Percentiles rank a stretch among this genome's conserved stretches.
These are phyloP conservation scores for sunflower (Helianthus annuus) DNA, from an alignment of 129 eudicot species.

Conservation along the genomic window DNA sequence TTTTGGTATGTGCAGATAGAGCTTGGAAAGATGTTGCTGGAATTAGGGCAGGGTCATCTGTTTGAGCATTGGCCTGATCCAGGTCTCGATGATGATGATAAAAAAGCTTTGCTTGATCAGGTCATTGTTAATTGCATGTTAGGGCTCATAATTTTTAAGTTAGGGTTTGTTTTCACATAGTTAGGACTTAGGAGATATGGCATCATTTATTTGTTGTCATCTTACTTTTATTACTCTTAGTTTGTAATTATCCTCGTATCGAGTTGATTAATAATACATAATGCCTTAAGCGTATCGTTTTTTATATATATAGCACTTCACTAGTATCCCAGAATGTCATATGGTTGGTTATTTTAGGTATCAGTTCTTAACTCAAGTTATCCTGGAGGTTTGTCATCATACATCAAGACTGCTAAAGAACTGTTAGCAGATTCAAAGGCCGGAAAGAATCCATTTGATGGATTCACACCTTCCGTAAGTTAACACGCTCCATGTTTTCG, in stretches of 20 bases:
- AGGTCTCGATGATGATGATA: conserved; percentile 77
- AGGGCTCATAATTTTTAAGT: background rate
- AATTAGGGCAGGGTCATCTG: conserved; percentile 74
- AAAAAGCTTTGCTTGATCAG: conserved; percentile 70
- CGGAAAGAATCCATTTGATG: conserved; percentile 97
- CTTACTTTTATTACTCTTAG: no score
- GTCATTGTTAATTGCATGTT: conserved; percentile 31
- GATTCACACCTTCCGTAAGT: conserved; percentile 98
- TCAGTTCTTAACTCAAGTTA: conserved; percentile 79
- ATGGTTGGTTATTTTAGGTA: conserved; percentile 47
- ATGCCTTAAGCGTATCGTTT: no score
- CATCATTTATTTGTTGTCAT: no score
- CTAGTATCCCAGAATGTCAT: conserved; percentile 15
- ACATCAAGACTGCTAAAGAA: conserved; percentile 82
- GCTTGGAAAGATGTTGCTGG: conserved; percentile 71
- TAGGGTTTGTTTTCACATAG: no score
- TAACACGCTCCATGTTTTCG: conserved; percentile 9
- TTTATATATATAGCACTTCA: background rate
- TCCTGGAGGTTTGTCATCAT: conserved; percentile 88
- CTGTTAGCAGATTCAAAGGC: conserved; percentile 93
- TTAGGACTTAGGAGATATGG: no score
- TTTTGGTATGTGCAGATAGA: conserved; percentile 45
- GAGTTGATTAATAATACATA: no score
- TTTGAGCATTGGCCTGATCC: conserved; percentile 87
- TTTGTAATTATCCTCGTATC: no score